Evolutionary conservation across 2,329 filamentous ascomycete genomes (phyloP).

Genomic region (Gremmenia infestans): DNA sequence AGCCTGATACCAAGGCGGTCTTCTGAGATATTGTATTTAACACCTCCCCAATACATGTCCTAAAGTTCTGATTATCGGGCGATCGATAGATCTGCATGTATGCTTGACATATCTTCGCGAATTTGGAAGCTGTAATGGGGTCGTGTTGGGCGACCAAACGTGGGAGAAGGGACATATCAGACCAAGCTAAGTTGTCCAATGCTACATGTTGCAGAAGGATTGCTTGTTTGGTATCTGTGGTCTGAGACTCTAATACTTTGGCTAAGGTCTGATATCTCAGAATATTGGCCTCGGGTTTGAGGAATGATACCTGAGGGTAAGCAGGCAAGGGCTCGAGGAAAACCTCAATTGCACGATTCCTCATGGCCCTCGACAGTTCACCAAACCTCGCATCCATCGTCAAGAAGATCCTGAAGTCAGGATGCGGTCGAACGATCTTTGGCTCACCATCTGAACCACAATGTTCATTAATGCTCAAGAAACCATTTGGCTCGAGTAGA

Average conservation of each 20-base stretch:
- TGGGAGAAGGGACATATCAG: conserved; percentile 26
- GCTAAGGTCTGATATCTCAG: conserved; percentile 26
- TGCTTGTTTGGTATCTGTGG: not conserved
- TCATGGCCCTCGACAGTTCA: conserved; percentile 92
- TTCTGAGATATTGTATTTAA: conserved; percentile 23
- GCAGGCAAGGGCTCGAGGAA: conserved; percentile 51
- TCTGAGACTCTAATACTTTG: conserved; percentile 11
- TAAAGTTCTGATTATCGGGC: conserved; percentile 19
- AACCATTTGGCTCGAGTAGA: conserved; percentile 83
- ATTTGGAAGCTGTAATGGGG: not conserved
- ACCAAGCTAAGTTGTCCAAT: conserved; percentile 30
- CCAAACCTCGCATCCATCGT: conserved; percentile 90
- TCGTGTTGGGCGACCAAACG: conserved; percentile 22
- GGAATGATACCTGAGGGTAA: not conserved
- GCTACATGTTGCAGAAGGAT: conserved; percentile 21
- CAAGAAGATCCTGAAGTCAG: conserved; percentile 85
- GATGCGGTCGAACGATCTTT: conserved; percentile 73
- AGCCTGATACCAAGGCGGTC: conserved; percentile 20
- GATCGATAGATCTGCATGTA: conserved; percentile 25
- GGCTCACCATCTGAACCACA: conserved; percentile 77
- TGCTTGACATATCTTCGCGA: conserved; percentile 7
- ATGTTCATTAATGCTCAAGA: conserved; percentile 89
- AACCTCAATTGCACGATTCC: conserved; percentile 89
- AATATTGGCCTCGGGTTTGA: conserved; percentile 24
- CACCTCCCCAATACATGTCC: conserved; percentile 20